Evolutionary conservation across 2,329 filamentous ascomycete species (phyloP).

Genomic region (Curvularia sp.): DNA sequence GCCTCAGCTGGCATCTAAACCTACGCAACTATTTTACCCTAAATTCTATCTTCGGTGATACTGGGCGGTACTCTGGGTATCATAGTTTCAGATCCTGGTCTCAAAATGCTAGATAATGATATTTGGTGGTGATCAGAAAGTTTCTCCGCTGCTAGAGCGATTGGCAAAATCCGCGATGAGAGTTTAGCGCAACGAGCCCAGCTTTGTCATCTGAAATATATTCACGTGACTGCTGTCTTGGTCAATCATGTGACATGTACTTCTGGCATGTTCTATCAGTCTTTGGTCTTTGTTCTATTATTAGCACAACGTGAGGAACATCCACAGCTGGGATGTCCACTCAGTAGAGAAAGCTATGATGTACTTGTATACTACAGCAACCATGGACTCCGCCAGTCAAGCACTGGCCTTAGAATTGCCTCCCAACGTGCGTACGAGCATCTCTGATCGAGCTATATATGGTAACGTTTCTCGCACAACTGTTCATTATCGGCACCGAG

Average conservation of each 20-base stretch:
- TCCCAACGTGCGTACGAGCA: not conserved
- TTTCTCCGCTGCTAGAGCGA: not conserved
- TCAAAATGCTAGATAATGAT: not conserved
- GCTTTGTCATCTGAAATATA: constrained; percentile 5
- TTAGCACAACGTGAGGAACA: not conserved
- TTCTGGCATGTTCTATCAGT: not conserved
- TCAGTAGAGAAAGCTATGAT: not conserved
- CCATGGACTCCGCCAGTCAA: not conserved
- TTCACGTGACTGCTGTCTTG: not conserved
- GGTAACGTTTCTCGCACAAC: not conserved
- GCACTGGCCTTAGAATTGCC: not conserved
- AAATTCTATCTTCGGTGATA: not conserved
- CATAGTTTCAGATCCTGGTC: not conserved
- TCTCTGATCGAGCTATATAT: no score
- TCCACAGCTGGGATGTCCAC: not conserved
- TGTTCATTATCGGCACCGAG: not conserved
- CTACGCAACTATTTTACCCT: not conserved
- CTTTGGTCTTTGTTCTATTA: not conserved
- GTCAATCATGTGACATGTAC: not conserved
- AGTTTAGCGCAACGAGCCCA: constrained; percentile 1
- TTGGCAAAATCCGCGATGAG: not conserved
- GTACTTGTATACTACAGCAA: not conserved
- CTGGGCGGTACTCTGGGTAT: not conserved
- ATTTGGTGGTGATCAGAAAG: constrained; percentile 1
- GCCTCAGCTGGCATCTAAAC: not conserved